Conservation (phyloP, 495 filamentous ascomycete genomes). For the Annulohypoxylon maeteangense region DNA sequence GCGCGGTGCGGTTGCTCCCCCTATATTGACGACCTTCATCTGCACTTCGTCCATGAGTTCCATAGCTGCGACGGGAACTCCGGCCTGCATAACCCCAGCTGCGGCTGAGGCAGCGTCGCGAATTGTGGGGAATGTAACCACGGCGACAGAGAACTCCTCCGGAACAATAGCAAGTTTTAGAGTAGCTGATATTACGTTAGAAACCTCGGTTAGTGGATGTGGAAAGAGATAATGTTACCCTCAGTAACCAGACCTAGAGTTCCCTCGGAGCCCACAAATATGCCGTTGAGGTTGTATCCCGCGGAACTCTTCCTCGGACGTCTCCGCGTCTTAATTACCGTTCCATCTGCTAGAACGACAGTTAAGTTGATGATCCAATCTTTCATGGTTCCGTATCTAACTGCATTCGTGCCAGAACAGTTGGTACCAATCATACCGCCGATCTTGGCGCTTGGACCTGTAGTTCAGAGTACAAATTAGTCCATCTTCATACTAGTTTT, state of each 20-base stretch:
- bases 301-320: slow-evolving; percentile 82
- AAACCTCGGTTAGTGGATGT: neutral
- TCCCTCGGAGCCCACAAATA: slow-evolving; percentile 83
- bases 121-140: slow-evolving; percentile 78
- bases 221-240: slow-evolving; percentile 26
- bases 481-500: neutral
- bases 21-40: slow-evolving; percentile 80
- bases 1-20: slow-evolving; percentile 71
- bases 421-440: slow-evolving; percentile 84
- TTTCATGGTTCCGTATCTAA: slow-evolving; percentile 86
- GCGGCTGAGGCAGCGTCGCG: slow-evolving; percentile 77
- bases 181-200: slow-evolving; percentile 57
- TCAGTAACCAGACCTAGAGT: slow-evolving; percentile 83
- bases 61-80: slow-evolving; percentile 80
- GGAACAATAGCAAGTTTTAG: slow-evolving; percentile 80
- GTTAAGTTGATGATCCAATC: slow-evolving; percentile 88
- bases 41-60: slow-evolving; percentile 88
- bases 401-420: slow-evolving; percentile 83
- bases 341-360: slow-evolving; percentile 81
- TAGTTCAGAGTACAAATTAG: slow-evolving; percentile 32
- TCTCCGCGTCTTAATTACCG: slow-evolving; percentile 78
- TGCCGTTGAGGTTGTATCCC: slow-evolving; percentile 80
- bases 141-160: slow-evolving; percentile 77
- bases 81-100: slow-evolving; percentile 74
- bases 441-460: slow-evolving; percentile 70